Evolutionary conservation across 2,329 filamentous ascomycete species (phyloP).

Genomic region (Aspergillus brasiliensis): DNA sequence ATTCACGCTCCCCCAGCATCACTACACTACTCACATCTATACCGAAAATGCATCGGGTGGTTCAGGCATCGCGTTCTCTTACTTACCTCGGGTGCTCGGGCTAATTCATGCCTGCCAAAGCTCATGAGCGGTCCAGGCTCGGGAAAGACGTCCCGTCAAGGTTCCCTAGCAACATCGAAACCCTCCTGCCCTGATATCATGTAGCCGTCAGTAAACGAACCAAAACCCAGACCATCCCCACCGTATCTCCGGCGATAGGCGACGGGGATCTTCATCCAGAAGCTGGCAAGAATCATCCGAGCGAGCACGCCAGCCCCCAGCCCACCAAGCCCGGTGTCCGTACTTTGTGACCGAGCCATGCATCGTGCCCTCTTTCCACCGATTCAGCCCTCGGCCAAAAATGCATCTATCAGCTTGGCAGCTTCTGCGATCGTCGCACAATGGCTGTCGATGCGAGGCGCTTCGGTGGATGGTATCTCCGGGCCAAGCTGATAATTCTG

Average conservation of each 20-base stretch:
- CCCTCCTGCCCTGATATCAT: background rate
- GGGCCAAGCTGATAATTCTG: background rate
- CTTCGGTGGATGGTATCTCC: background rate
- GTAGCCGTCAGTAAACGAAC: constrained; percentile 1
- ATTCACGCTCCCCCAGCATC: no score
- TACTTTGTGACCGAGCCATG: background rate
- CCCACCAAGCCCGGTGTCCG: background rate
- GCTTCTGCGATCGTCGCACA: background rate
- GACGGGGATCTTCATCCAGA: constrained; percentile 3
- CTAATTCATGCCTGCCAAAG: constrained; percentile 9
- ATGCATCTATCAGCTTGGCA: background rate
- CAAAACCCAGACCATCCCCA: background rate
- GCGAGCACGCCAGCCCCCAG: background rate
- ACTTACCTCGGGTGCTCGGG: constrained; percentile 26
- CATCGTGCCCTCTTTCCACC: constrained; percentile 1
- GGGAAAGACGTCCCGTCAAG: background rate
- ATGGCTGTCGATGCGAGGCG: background rate
- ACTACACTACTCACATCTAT: no score
- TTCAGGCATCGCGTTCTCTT: constrained; percentile 18
- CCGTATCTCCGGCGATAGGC: constrained; percentile 1
- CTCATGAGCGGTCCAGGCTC: background rate
- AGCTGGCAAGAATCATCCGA: constrained; percentile 2
- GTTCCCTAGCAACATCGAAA: background rate
- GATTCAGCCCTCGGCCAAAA: background rate
- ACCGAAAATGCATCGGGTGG: constrained; percentile 20